phyloP scores from a whole-genome alignment of 768 basidiomycete genomes.

The Tephrocybe sp. region DNA sequence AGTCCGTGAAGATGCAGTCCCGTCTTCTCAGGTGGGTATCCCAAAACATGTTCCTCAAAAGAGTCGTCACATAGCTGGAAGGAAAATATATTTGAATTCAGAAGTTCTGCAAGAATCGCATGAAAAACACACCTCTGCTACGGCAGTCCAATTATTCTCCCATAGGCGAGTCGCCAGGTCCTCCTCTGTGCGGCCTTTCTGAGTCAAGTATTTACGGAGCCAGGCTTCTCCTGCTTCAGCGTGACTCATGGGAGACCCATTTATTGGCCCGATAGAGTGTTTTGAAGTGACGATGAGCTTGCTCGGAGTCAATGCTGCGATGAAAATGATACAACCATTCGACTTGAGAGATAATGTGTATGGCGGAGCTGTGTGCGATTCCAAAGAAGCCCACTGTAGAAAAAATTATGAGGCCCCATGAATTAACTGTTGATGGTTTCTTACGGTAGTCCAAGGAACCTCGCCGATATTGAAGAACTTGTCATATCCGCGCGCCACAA shows the following conservation, averaged over 20 bases:
- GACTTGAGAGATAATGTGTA: constrained; percentile 91
- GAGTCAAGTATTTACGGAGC: constrained; percentile 67
- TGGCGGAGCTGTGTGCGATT: constrained; percentile 67
- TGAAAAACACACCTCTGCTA: constrained; percentile 74
- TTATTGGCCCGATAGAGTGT: constrained; percentile 74
- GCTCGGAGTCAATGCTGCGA: constrained; percentile 75
- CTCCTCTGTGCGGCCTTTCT: constrained; percentile 64
- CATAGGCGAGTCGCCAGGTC: constrained; percentile 76
- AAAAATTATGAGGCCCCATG: neutral
- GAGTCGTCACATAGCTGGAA: constrained; percentile 93
- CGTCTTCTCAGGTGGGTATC: constrained; percentile 77
- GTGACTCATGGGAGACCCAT: constrained; percentile 53
- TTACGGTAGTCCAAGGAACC: constrained; percentile 90
- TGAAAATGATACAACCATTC: constrained; percentile 96
- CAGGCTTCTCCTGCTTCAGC: constrained; percentile 84
- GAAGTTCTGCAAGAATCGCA: neutral
- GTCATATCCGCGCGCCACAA: constrained; percentile 92
- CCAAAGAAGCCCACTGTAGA: constrained; percentile 72
- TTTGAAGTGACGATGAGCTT: constrained; percentile 89
- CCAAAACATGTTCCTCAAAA: constrained; percentile 95
- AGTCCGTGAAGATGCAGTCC: constrained; percentile 94
- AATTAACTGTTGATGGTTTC: no score
- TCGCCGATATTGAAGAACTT: constrained; percentile 99
- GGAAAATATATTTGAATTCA: neutral
- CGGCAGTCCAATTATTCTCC: constrained; percentile 83